A percentile compares a stretch with the other conserved stretches of the same genome.
These are phyloP conservation scores for Globisporangium abappressorium DNA, from an alignment of 352 stramenopile genomes.

Conservation along the genomic window DNA sequence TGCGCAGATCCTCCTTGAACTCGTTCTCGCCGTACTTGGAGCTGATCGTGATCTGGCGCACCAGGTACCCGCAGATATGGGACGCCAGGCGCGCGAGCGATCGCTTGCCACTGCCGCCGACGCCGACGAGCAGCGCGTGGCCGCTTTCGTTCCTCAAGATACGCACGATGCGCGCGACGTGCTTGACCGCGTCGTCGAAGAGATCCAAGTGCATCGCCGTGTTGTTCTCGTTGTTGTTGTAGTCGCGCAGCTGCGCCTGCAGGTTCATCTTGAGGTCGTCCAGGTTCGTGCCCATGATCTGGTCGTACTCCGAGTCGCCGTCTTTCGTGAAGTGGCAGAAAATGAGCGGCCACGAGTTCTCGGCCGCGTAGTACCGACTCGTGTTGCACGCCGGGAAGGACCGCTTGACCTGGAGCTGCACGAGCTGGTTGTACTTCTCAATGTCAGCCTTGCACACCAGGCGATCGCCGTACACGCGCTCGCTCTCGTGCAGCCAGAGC, in stretches of 20 bases:
- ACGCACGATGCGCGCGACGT: slow-evolving; percentile 93
- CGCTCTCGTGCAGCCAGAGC: slow-evolving; percentile 95
- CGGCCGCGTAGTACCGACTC: slow-evolving; percentile 90
- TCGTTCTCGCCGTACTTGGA: slow-evolving; percentile 94
- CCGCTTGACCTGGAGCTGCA: slow-evolving; percentile 92
- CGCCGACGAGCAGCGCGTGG: slow-evolving; percentile 93
- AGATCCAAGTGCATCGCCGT: slow-evolving; percentile 95
- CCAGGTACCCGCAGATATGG: slow-evolving; percentile 91
- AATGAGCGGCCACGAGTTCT: slow-evolving; percentile 95
- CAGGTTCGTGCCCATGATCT: slow-evolving; percentile 88
- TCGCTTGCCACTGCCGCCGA: slow-evolving; percentile 93
- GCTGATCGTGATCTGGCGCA: slow-evolving; percentile 93
- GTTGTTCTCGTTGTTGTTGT: slow-evolving; percentile 96
- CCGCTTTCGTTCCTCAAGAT: slow-evolving; percentile 89
- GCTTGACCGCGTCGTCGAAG: slow-evolving; percentile 96
- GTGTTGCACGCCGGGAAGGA: slow-evolving; percentile 92
- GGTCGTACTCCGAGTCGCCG: slow-evolving; percentile 92
- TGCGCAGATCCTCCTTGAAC: slow-evolving; percentile 96
- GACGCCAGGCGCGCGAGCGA: slow-evolving; percentile 91
- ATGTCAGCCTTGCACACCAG: slow-evolving; percentile 92
- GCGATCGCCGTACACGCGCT: slow-evolving; percentile 95
- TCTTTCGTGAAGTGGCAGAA: slow-evolving; percentile 96
- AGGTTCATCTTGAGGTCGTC: slow-evolving; percentile 89
- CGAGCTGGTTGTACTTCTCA: slow-evolving; percentile 93
- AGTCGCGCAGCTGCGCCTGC: slow-evolving; percentile 89